These are phyloP conservation scores for Vigna trinervia DNA, from an alignment of 306 rosid species.

Conservation along the genomic window DNA sequence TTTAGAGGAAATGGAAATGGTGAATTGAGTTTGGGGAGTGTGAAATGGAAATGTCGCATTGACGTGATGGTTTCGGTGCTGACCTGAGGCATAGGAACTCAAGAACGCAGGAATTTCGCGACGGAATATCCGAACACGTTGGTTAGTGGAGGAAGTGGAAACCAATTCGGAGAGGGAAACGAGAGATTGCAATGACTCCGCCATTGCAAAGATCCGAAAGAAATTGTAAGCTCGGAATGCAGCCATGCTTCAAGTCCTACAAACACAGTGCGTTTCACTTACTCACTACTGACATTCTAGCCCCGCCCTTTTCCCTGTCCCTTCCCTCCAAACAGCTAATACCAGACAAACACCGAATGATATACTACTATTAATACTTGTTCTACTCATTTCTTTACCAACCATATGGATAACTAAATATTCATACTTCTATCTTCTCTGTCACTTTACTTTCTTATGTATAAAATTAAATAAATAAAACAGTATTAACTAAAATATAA, in stretches of 20 bases:
- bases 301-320: too few relatives aligned
- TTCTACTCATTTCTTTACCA: too few relatives aligned
- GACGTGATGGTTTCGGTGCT: constrained; percentile 18
- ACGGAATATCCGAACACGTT: constrained; percentile 75
- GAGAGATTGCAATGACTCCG: constrained; percentile 66
- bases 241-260: not conserved
- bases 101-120: constrained; percentile 68
- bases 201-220: constrained; percentile 60
- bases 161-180: constrained; percentile 63
- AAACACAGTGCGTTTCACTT: constrained; percentile 38
- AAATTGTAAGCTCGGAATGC: constrained; percentile 18
- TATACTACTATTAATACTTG: too few relatives aligned
- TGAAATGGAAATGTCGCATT: not conserved
- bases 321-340: too few relatives aligned
- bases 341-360: too few relatives aligned
- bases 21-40: not conserved
- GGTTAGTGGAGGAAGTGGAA: constrained; percentile 70
- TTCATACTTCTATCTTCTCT: too few relatives aligned
- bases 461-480: too few relatives aligned
- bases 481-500: too few relatives aligned
- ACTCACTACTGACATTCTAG: not conserved
- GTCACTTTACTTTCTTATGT: too few relatives aligned
- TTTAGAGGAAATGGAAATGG: not conserved
- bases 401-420: too few relatives aligned
- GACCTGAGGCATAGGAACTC: constrained; percentile 61